phyloP scores from a whole-genome alignment of 129 eudicot species.

The Centella asiatica region DNA sequence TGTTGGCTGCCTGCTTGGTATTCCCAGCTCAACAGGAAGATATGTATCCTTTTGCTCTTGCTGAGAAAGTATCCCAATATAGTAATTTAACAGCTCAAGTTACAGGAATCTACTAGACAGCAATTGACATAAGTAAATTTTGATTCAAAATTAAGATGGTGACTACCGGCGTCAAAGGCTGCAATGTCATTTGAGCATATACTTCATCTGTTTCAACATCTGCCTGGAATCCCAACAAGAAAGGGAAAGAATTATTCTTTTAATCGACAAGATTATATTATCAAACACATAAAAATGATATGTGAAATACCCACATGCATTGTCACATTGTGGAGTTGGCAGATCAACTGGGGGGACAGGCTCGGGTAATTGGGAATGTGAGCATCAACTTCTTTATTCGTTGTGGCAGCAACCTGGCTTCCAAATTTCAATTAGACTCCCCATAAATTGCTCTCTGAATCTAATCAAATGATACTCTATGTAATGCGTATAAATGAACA shows the following conservation, averaged over 20 bases:
- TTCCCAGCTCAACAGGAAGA: constrained; percentile 94
- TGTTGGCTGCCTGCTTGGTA: constrained; percentile 91
- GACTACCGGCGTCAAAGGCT: constrained; percentile 87
- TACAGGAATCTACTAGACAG: neutral
- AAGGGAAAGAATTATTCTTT: neutral
- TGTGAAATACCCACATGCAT: constrained; percentile 76
- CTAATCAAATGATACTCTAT: constrained; percentile 2
- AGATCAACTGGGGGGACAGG: constrained; percentile 89
- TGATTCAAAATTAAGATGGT: neutral
- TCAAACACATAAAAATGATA: neutral
- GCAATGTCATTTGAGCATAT: constrained; percentile 98
- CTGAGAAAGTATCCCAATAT: constrained; percentile 27
- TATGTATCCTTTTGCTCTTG: constrained; percentile 97
- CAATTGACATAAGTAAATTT: neutral
- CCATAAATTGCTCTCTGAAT: constrained; percentile 14
- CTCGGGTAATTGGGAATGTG: constrained; percentile 97
- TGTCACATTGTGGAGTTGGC: constrained; percentile 98
- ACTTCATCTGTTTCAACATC: constrained; percentile 99
- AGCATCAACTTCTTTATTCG: constrained; percentile 92
- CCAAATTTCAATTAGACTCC: constrained; percentile 30
- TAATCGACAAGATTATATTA: neutral
- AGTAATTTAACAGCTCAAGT: neutral
- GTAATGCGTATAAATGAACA: neutral
- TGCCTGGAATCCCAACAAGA: constrained; percentile 57
- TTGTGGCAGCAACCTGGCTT: constrained; percentile 95